Evolutionary conservation across 2,329 filamentous ascomycete genomes (phyloP).

Genomic region (Alternaria tenuissima): DNA sequence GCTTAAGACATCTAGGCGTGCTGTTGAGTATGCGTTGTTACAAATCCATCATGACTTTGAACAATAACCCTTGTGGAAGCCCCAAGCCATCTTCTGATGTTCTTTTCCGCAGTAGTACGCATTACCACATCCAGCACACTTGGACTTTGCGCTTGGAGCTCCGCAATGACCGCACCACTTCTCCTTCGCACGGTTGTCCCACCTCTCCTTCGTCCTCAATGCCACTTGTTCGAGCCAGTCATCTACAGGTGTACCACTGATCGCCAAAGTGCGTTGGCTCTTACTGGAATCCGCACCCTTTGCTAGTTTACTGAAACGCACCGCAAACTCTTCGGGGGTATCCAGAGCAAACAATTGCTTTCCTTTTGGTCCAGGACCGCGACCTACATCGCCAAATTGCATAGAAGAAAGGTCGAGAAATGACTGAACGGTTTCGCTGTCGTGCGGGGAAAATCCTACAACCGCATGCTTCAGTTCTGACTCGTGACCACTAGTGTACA

Average conservation of each 20-base stretch:
- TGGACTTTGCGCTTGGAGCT: constrained; percentile 1
- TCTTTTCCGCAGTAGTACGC: constrained; percentile 7
- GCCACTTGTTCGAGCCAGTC: constrained; percentile 7
- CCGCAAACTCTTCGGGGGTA: constrained; percentile 1
- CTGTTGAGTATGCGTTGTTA: not conserved
- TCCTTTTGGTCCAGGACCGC: constrained; percentile 4
- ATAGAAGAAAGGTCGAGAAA: constrained; percentile 10
- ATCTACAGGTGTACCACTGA: not conserved
- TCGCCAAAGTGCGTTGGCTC: not conserved
- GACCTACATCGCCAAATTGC: constrained; percentile 9
- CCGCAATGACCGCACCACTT: constrained; percentile 10
- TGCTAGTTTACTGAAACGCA: constrained; percentile 1
- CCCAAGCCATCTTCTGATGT: constrained; percentile 1
- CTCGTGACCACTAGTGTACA: constrained; percentile 2
- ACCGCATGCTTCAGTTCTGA: not conserved
- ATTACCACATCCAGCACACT: constrained; percentile 5
- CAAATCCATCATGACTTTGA: not conserved
- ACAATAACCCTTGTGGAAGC: constrained; percentile 5
- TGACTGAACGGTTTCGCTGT: constrained; percentile 1
- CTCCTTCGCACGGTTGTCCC: not conserved
- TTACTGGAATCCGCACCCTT: constrained; percentile 3
- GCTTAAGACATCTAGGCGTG: not conserved
- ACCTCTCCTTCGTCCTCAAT: not conserved
- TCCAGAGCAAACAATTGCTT: constrained; percentile 9
- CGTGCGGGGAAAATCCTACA: constrained; percentile 2